A percentile compares a stretch with the other conserved stretches of the same genome.
Evolutionary conservation across 1,139 yeast species (phyloP).

Genomic region (Sugiyamaella sp.): DNA sequence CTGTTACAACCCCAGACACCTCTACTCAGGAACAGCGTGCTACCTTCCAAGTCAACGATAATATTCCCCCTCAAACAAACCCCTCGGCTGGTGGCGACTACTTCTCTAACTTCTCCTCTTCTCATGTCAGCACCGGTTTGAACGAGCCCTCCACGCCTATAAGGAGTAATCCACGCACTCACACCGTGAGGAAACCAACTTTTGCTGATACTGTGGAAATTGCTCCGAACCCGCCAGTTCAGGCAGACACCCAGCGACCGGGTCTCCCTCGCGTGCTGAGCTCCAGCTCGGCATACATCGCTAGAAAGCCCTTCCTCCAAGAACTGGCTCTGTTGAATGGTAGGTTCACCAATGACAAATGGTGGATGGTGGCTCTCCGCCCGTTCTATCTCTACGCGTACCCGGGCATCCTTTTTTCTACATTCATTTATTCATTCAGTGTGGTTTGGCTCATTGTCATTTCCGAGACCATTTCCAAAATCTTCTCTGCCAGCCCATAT

Average conservation of each 20-base stretch:
- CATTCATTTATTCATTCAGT: slow-evolving; percentile 57
- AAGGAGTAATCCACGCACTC: slow-evolving; percentile 15
- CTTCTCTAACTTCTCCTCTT: slow-evolving; percentile 23
- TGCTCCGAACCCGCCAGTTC: slow-evolving; percentile 16
- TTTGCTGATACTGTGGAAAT: slow-evolving; percentile 22
- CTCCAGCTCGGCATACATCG: slow-evolving; percentile 24
- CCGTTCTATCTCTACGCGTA: slow-evolving; percentile 57
- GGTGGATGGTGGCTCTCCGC: slow-evolving; percentile 62
- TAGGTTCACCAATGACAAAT: slow-evolving; percentile 52
- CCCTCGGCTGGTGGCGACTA: slow-evolving; percentile 16
- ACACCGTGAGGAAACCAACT: slow-evolving; percentile 25
- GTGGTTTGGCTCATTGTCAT: slow-evolving; percentile 67
- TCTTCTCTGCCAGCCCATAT: slow-evolving; percentile 53
- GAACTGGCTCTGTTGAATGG: slow-evolving; percentile 46
- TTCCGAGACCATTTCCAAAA: slow-evolving; percentile 57
- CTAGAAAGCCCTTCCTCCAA: slow-evolving; percentile 32
- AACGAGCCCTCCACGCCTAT: slow-evolving; percentile 7
- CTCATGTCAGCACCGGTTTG: neutral
- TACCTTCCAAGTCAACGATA: neutral
- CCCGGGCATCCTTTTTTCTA: slow-evolving; percentile 58
- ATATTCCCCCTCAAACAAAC: neutral
- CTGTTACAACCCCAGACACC: neutral
- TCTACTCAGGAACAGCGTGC: neutral
- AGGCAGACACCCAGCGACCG: slow-evolving; percentile 24
- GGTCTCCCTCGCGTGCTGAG: slow-evolving; percentile 20